These are phyloP conservation scores for Diaporthe capsici DNA, from an alignment of 2,329 filamentous ascomycete genomes.

Conservation along the genomic window DNA sequence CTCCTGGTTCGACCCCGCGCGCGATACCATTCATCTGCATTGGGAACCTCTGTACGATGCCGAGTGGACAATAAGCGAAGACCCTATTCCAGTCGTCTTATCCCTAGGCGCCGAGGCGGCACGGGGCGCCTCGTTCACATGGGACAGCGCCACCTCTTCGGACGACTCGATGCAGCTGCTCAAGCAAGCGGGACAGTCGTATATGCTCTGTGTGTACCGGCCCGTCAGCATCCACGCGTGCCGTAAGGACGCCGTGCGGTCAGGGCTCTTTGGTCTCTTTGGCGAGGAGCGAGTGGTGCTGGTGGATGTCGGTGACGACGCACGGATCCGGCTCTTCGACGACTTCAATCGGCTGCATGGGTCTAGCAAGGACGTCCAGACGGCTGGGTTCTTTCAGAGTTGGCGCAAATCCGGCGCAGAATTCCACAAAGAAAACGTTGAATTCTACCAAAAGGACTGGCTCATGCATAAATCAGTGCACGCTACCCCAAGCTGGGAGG, in stretches of 20 bases:
- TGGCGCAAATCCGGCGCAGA: not conserved
- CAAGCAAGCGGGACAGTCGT: not conserved
- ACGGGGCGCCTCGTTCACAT: not conserved
- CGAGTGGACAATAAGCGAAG: no score
- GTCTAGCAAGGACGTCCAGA: not conserved
- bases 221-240: slow-evolving; percentile 12
- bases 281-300: slow-evolving; percentile 30
- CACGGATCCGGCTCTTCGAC: not conserved
- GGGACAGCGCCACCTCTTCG: not conserved
- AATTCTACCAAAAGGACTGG: not conserved
- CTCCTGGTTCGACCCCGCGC: no score
- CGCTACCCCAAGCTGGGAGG: not conserved
- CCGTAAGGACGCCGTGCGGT: not conserved
- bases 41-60: no score
- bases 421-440: not conserved
- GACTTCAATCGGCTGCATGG: not conserved
- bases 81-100: no score
- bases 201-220: slow-evolving; percentile 3
- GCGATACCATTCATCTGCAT: no score
- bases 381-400: not conserved
- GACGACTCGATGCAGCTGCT: not conserved
- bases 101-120: not conserved
- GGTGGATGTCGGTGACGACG: slow-evolving; percentile 18
- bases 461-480: not conserved
- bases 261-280: slow-evolving; percentile 20